Conservation (phyloP, 768 basidiomycete genomes). For the Crepidotus variabilis region DNA sequence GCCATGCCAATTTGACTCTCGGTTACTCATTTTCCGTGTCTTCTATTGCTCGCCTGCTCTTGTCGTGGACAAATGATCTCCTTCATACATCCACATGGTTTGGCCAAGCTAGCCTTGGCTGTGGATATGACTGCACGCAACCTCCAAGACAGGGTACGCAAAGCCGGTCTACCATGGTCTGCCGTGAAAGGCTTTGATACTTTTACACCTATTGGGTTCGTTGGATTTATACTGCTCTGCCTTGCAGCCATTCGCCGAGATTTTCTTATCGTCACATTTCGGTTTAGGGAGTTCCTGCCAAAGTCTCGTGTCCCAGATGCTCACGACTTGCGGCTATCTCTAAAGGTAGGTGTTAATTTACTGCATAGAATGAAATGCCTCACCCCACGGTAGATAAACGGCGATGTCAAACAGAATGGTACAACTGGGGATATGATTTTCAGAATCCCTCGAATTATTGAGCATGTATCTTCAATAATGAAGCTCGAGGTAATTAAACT, state of each 20-base stretch:
- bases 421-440: slow-evolving; percentile 90
- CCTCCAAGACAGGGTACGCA: slow-evolving; percentile 90
- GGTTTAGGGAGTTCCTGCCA: slow-evolving; percentile 71
- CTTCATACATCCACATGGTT: neutral
- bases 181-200: slow-evolving; percentile 96
- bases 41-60: neutral
- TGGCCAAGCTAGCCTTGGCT: slow-evolving; percentile 64
- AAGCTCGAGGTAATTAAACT: slow-evolving; percentile 70
- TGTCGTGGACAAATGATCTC: neutral
- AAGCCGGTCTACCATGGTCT: slow-evolving; percentile 95
- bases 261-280: neutral
- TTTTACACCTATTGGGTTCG: slow-evolving; percentile 86
- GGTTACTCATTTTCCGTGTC: neutral
- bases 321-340: slow-evolving; percentile 68
- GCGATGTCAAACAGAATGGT: slow-evolving; percentile 77
- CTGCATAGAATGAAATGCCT: neutral
- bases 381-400: slow-evolving; percentile 64
- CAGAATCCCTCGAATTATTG: slow-evolving; percentile 80
- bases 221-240: slow-evolving; percentile 5
- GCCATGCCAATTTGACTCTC: neutral
- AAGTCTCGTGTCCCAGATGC: slow-evolving; percentile 66
- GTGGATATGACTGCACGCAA: slow-evolving; percentile 98
- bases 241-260: neutral
- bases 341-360: slow-evolving; percentile 49
- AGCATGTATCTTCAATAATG: slow-evolving; percentile 95